Percentiles rank a stretch among this genome's conserved stretches.
These are phyloP conservation scores for Pichia sp. DNA, from an alignment of 1,139 yeast genomes.

Conservation along the genomic window DNA sequence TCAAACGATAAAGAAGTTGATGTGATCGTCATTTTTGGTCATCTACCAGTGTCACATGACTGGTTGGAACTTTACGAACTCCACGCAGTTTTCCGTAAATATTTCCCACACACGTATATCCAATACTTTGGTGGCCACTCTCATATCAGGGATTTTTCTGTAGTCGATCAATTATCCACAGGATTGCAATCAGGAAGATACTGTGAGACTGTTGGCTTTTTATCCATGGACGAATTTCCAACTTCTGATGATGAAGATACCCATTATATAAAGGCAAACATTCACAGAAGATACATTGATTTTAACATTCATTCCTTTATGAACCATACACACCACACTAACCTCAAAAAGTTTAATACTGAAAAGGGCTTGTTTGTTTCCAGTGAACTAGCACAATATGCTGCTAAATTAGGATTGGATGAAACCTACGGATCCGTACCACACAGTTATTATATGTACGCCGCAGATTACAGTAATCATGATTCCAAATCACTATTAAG, in stretches of 20 bases:
- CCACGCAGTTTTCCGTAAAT: slow-evolving; percentile 47
- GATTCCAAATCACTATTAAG: slow-evolving; percentile 55
- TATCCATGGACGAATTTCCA: slow-evolving; percentile 39
- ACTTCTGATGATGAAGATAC: slow-evolving; percentile 2
- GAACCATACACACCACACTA: slow-evolving; percentile 44
- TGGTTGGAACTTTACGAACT: slow-evolving; percentile 52
- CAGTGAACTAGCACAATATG: slow-evolving; percentile 34
- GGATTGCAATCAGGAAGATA: slow-evolving; percentile 89
- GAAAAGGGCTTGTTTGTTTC: slow-evolving; percentile 45
- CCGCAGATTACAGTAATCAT: slow-evolving; percentile 52
- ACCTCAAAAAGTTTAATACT: slow-evolving; percentile 36
- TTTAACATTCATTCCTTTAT: slow-evolving; percentile 66
- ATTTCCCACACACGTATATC: slow-evolving; percentile 56
- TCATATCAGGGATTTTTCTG: slow-evolving; percentile 78
- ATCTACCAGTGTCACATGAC: slow-evolving; percentile 59
- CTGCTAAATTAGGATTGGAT: slow-evolving; percentile 49
- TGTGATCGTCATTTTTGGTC: slow-evolving; percentile 66
- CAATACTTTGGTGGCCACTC: slow-evolving; percentile 95
- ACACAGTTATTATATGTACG: slow-evolving; percentile 56
- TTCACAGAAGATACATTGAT: slow-evolving; percentile 66
- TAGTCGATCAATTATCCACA: slow-evolving; percentile 59
- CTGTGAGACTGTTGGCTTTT: slow-evolving; percentile 88
- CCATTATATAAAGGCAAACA: slow-evolving; percentile 4
- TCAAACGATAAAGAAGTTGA: slow-evolving; percentile 48
- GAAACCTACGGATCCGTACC: slow-evolving; percentile 59